Percentiles rank a stretch among this genome's conserved stretches.
Evolutionary conservation across 371 early-diverging fungal genomes (phyloP).

Genomic region (Mortierella sp.): DNA sequence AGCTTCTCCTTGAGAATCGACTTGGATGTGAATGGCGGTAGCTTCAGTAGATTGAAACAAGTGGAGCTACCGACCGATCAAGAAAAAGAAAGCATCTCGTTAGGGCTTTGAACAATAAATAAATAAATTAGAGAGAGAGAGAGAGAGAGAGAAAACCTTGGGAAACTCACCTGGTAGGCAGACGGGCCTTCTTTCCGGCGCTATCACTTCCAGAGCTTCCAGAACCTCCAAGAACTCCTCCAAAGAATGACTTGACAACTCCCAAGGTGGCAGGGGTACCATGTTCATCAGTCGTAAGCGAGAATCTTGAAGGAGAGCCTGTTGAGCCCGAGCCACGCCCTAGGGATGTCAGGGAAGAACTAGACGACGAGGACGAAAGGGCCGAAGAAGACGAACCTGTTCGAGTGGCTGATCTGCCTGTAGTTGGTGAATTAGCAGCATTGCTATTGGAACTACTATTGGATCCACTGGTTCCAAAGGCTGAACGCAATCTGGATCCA

Average conservation of each 20-base stretch:
- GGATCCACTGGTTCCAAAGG: neutral
- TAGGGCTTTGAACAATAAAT: neutral
- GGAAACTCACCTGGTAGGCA: slow-evolving; percentile 61
- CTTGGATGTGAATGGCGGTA: slow-evolving; percentile 77
- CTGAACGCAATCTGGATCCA: slow-evolving; percentile 38
- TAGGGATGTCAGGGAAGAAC: slow-evolving; percentile 3
- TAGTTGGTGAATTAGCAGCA: neutral
- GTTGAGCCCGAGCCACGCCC: neutral
- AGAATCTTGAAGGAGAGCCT: slow-evolving; percentile 11
- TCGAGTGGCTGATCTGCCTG: slow-evolving; percentile 2
- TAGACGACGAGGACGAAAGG: slow-evolving; percentile 10
- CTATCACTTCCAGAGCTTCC: slow-evolving; percentile 38
- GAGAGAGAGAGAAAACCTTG: slow-evolving; percentile 54
- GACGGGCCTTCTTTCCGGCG: slow-evolving; percentile 57
- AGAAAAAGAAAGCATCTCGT: neutral
- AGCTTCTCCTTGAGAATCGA: slow-evolving; percentile 63
- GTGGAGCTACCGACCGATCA: slow-evolving; percentile 50
- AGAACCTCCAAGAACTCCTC: slow-evolving; percentile 55
- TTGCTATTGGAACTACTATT: neutral
- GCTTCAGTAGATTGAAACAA: slow-evolving; percentile 90
- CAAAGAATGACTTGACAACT: slow-evolving; percentile 62
- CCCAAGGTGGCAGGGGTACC: slow-evolving; percentile 40
- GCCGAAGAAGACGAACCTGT: slow-evolving; percentile 7
- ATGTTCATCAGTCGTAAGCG: slow-evolving; percentile 27
- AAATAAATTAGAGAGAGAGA: slow-evolving; percentile 15